phyloP scores from a whole-genome alignment of 495 filamentous ascomycete species.

The Penicillium parvum region DNA sequence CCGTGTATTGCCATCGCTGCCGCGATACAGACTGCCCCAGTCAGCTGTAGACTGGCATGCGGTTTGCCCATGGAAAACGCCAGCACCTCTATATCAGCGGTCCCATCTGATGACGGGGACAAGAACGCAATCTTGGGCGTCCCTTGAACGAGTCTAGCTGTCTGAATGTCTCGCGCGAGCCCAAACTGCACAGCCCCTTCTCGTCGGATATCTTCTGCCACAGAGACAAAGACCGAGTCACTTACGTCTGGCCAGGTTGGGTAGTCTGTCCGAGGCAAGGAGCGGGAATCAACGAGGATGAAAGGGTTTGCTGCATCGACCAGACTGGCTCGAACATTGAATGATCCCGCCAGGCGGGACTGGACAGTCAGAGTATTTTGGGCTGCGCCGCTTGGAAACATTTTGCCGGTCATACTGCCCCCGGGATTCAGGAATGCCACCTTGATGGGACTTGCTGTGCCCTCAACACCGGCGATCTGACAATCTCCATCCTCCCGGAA shows the following conservation, averaged over 20 bases:
- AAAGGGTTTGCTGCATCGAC: conserved; percentile 35
- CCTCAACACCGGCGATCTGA: conserved; percentile 23
- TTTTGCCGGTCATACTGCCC: conserved; percentile 30
- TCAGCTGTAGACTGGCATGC: conserved; percentile 32
- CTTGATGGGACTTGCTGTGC: conserved; percentile 23
- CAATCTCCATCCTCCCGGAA: conserved; percentile 26
- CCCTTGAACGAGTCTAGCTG: conserved; percentile 13
- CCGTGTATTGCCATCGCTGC: conserved; percentile 24
- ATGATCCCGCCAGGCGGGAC: neutral
- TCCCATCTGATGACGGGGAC: conserved; percentile 1
- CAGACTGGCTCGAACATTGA: conserved; percentile 21
- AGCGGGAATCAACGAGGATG: conserved; percentile 26
- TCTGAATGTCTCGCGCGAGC: conserved; percentile 11
- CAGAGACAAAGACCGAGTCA: conserved; percentile 1
- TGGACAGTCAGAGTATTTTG: conserved; percentile 17
- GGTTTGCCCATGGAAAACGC: conserved; percentile 30
- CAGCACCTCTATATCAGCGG: conserved; percentile 17
- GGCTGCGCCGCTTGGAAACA: conserved; percentile 26
- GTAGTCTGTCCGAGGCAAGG: conserved; percentile 11
- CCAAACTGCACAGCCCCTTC: conserved; percentile 26
- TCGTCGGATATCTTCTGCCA: conserved; percentile 27
- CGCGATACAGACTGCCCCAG: conserved; percentile 30
- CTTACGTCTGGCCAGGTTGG: neutral
- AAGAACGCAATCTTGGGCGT: conserved; percentile 33
- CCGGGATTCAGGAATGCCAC: conserved; percentile 25